A percentile compares a stretch with the other conserved stretches of the same genome.
These are phyloP conservation scores for Phialocephala sp. DNA, from an alignment of 2,329 filamentous ascomycete species.

Conservation along the genomic window DNA sequence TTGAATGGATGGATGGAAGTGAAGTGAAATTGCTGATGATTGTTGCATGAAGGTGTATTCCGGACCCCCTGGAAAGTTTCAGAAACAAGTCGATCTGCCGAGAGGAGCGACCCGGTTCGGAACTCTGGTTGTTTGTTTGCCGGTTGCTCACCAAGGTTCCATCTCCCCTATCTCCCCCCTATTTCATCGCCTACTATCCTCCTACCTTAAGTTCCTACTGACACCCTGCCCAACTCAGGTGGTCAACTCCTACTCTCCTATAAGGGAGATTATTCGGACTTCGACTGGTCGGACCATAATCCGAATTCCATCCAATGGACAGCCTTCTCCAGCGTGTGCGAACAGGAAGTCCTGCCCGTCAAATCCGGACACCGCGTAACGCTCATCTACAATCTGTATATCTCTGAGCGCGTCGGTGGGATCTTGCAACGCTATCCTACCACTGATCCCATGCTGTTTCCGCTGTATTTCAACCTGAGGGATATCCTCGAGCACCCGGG, in stretches of 20 bases:
- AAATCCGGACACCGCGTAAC: conserved; percentile 59
- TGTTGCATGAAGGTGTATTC: conserved; percentile 52
- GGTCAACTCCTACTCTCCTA: conserved; percentile 24
- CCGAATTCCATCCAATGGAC: conserved; percentile 49
- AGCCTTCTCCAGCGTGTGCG: conserved; percentile 59
- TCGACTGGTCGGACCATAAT: conserved; percentile 48
- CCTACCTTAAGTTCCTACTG: too few species aligned
- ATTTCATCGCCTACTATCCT: background rate
- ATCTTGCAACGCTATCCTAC: conserved; percentile 26
- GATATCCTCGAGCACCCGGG: conserved; percentile 39
- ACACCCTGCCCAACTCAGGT: conserved; percentile 32
- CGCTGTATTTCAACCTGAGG: conserved; percentile 45
- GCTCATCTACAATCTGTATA: conserved; percentile 64
- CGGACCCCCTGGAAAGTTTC: conserved; percentile 56
- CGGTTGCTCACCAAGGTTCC: conserved; percentile 34
- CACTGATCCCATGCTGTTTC: conserved; percentile 45
- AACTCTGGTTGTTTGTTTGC: conserved; percentile 58
- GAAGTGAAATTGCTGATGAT: background rate
- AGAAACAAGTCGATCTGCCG: conserved; percentile 59
- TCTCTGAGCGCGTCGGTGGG: conserved; percentile 44
- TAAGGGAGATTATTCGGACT: conserved; percentile 31
- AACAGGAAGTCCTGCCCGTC: conserved; percentile 58
- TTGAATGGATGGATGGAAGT: conserved; percentile 41
- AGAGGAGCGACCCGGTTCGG: conserved; percentile 55
- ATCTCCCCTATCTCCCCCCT: background rate